phyloP scores from a whole-genome alignment of 2,329 filamentous ascomycete species.

The Cordyceps militaris region DNA sequence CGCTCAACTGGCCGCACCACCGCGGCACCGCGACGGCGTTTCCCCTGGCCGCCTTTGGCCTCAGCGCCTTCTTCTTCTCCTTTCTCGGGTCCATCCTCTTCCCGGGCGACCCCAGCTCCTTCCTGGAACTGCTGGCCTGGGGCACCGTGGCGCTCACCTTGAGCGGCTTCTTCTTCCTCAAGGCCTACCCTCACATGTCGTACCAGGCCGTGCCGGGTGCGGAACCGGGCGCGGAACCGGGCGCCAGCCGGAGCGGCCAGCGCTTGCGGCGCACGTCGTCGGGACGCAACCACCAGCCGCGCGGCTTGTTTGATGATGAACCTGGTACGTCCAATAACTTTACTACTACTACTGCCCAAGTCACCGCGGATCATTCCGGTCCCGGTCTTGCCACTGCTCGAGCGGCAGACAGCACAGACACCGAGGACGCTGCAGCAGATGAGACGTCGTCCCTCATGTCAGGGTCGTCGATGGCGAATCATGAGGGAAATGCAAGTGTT shows the following conservation, averaged over 20 bases:
- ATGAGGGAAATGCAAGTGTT: conserved; percentile 53
- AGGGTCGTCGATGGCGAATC: conserved; percentile 44
- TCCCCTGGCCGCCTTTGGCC: conserved; percentile 82
- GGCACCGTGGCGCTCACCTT: conserved; percentile 74
- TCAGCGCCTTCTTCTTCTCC: conserved; percentile 96
- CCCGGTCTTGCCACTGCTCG: conserved; percentile 5
- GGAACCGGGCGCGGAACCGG: conserved; percentile 20
- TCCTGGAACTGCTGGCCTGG: conserved; percentile 71
- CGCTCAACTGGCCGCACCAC: conserved; percentile 85
- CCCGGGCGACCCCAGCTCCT: conserved; percentile 73
- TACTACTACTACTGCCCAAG: conserved; percentile 26
- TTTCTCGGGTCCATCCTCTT: conserved; percentile 69
- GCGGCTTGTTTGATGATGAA: conserved; percentile 36
- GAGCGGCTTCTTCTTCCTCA: conserved; percentile 76
- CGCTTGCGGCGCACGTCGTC: conserved; percentile 35
- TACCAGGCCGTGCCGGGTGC: conserved; percentile 50
- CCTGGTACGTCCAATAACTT: conserved; percentile 54
- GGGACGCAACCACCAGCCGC: conserved; percentile 21
- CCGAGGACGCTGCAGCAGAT: conserved; percentile 32
- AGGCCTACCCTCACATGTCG: conserved; percentile 54
- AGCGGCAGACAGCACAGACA: conserved; percentile 19
- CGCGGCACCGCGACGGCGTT: conserved; percentile 92
- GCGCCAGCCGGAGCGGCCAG: conserved; percentile 30
- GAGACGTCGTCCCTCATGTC: conserved; percentile 81
- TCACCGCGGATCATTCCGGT: conserved; percentile 17